Percentiles rank a stretch among this genome's conserved stretches.
Conservation (phyloP, 2,329 filamentous ascomycete genomes). For the Cyanodermella asteris region DNA sequence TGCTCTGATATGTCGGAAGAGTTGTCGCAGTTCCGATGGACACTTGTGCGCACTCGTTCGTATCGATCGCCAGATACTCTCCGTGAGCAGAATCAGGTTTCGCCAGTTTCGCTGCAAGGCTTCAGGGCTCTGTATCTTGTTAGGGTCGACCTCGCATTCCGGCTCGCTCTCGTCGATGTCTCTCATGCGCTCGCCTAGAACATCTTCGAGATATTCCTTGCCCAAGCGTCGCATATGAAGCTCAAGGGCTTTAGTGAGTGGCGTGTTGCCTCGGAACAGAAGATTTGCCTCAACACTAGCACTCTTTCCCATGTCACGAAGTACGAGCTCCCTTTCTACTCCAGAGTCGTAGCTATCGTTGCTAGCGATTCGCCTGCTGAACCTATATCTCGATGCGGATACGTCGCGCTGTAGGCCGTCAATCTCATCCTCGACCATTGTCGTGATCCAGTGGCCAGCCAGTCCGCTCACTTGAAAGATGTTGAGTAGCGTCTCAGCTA, state of each 20-base stretch:
- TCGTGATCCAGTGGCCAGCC: constrained; percentile 74
- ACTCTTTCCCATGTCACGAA: constrained; percentile 41
- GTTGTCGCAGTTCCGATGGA: constrained; percentile 59
- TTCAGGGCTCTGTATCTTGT: constrained; percentile 41
- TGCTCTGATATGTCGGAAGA: constrained; percentile 76
- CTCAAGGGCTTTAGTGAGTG: constrained; percentile 82
- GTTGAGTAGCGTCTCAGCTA: constrained; percentile 74
- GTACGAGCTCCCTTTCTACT: constrained; percentile 36
- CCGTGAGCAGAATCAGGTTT: constrained; percentile 52
- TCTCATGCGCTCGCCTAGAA: constrained; percentile 60
- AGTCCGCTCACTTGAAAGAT: constrained; percentile 85
- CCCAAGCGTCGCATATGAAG: constrained; percentile 89
- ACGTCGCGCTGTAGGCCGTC: constrained; percentile 74
- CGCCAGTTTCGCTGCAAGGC: constrained; percentile 72
- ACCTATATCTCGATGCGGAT: constrained; percentile 38
- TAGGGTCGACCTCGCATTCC: constrained; percentile 89
- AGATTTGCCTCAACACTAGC: constrained; percentile 68
- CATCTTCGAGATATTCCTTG: constrained; percentile 77
- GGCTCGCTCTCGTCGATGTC: constrained; percentile 82
- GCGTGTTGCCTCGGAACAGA: constrained; percentile 81
- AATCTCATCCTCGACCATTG: constrained; percentile 88
- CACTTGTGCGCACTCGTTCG: constrained; percentile 50
- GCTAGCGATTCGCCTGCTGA: constrained; percentile 41
- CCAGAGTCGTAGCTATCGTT: constrained; percentile 34
- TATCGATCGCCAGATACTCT: constrained; percentile 70